Percentiles rank a stretch among this genome's conserved stretches.
Conservation (phyloP, 768 basidiomycete genomes). For the Suillus subalutaceus region DNA sequence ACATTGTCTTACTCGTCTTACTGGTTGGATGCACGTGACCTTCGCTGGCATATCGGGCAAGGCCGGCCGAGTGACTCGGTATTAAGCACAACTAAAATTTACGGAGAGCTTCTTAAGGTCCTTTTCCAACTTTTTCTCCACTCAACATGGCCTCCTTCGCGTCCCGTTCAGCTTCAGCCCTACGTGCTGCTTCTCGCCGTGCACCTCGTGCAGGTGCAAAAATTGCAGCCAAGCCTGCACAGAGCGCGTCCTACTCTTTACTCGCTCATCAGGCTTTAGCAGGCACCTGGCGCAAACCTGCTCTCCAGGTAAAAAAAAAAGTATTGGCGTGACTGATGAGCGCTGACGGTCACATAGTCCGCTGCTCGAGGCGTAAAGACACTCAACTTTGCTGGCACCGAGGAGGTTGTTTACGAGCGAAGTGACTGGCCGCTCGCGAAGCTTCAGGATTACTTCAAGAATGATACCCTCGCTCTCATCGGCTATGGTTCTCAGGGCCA, state of each 20-base stretch:
- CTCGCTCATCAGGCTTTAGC: slow-evolving; percentile 49
- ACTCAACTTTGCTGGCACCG: slow-evolving; percentile 93
- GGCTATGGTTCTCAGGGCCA: slow-evolving; percentile 99
- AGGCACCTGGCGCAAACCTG: slow-evolving; percentile 31
- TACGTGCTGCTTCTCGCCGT: slow-evolving; percentile 70
- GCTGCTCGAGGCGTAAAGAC: slow-evolving; percentile 83
- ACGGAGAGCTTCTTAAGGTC: not conserved
- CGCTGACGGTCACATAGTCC: slow-evolving; percentile 11
- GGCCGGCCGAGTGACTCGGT: slow-evolving; percentile 2
- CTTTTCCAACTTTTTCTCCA: slow-evolving; percentile 8
- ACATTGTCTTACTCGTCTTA: too few relatives aligned
- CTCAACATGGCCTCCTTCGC: slow-evolving; percentile 63
- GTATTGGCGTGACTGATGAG: not conserved
- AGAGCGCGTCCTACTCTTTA: slow-evolving; percentile 70
- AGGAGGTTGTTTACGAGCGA: slow-evolving; percentile 94
- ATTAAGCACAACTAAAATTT: not conserved
- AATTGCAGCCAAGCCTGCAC: slow-evolving; percentile 43
- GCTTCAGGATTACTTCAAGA: slow-evolving; percentile 99
- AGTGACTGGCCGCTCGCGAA: slow-evolving; percentile 97
- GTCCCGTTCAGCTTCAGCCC: slow-evolving; percentile 64
- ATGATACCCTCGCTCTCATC: slow-evolving; percentile 98
- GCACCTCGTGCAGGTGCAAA: slow-evolving; percentile 53
- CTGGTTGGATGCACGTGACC: not conserved
- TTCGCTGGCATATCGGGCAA: not conserved
- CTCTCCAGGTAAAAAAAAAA: slow-evolving; percentile 37